Conservation (phyloP, 306 rosid genomes). For the Cucumis melo region DNA sequence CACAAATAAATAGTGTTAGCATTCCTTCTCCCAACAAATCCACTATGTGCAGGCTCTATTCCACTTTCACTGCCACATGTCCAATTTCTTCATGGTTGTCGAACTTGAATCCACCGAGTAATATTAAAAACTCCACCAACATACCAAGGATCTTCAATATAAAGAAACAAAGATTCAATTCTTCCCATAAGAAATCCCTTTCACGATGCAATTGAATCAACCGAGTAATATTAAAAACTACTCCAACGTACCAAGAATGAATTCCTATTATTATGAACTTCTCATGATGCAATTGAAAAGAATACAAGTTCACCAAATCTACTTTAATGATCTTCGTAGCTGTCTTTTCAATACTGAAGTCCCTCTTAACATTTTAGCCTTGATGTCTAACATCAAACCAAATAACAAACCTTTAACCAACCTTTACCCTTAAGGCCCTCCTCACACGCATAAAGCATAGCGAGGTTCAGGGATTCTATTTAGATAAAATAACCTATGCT, state of each 20-base stretch:
- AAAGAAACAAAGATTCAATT: too few species aligned
- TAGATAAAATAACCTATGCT: not conserved
- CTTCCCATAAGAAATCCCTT: too few species aligned
- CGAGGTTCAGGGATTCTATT: not conserved
- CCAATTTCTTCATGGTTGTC: too few species aligned
- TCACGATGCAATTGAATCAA: too few species aligned
- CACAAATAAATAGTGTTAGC: slow-evolving; percentile 85
- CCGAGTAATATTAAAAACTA: too few species aligned
- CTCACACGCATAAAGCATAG: not conserved
- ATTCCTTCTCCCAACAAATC: slow-evolving; percentile 95
- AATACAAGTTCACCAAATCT: not conserved
- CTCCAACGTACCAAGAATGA: too few species aligned
- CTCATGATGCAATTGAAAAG: not conserved
- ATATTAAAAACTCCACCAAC: too few species aligned
- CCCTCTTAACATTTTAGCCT: not conserved
- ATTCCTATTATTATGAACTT: not conserved
- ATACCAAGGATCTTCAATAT: too few species aligned
- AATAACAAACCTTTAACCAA: not conserved
- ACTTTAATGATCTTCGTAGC: not conserved
- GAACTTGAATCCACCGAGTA: too few species aligned
- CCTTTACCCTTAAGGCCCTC: not conserved
- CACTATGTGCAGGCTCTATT: slow-evolving; percentile 87
- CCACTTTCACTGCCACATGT: slow-evolving; percentile 81
- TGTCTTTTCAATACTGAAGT: not conserved
- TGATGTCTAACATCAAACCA: not conserved